Percentiles rank a stretch among this genome's conserved stretches.
These are phyloP conservation scores for Kurtzmaniella quercitrusa DNA, from an alignment of 1,139 yeast species.

Conservation along the genomic window DNA sequence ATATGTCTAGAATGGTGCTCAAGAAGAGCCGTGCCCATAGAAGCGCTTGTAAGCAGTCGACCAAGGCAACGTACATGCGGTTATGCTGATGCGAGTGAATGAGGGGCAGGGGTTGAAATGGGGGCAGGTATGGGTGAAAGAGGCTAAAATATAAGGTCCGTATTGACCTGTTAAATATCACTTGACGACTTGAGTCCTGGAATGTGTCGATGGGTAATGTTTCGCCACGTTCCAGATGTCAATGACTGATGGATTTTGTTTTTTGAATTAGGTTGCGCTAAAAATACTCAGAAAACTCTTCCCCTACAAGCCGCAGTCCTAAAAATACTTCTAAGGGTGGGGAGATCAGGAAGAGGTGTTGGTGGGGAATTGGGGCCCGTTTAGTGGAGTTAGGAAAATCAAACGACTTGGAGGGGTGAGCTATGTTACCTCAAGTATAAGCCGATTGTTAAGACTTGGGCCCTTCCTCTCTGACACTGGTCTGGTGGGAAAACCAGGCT, in stretches of 20 bases:
- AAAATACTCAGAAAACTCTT: neutral
- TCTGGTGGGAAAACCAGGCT: neutral
- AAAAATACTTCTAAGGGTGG: neutral
- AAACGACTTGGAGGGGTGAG: no score
- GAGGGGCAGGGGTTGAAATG: neutral
- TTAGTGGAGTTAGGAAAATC: neutral
- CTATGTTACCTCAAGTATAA: no score
- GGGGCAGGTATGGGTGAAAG: neutral
- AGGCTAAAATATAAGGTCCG: neutral
- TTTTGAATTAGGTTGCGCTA: neutral
- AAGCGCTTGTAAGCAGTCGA: constrained; percentile 63
- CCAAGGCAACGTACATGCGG: constrained; percentile 22
- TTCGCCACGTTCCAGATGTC: neutral
- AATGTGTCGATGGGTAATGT: neutral
- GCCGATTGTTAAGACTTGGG: no score
- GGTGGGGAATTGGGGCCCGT: neutral
- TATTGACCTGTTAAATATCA: neutral
- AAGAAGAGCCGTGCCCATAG: constrained; percentile 59
- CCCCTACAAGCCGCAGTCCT: neutral
- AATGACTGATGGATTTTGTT: neutral
- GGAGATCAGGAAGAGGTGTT: neutral
- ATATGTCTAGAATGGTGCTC: constrained; percentile 14
- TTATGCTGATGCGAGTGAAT: neutral
- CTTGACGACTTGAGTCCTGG: neutral
- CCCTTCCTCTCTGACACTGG: no score